phyloP scores from a whole-genome alignment of 768 basidiomycete genomes.

The Kwoniella pini region DNA sequence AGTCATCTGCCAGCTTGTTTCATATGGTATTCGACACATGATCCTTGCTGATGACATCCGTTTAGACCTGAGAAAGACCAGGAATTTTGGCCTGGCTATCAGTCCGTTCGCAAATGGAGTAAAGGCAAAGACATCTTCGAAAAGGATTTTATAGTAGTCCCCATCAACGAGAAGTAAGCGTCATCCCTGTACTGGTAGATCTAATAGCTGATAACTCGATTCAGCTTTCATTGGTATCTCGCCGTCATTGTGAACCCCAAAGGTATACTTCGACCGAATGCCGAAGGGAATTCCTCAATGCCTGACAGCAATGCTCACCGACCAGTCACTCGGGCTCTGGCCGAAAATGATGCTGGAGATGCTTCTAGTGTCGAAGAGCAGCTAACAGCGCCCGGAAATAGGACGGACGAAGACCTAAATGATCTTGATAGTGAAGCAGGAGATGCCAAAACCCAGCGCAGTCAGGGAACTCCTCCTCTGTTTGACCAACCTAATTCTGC shows the following conservation, averaged over 20 bases:
- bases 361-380: neutral
- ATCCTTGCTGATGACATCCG: neutral
- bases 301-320: neutral
- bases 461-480: neutral
- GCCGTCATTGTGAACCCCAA: slow-evolving; percentile 87
- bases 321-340: neutral
- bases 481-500: neutral
- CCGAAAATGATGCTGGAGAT: neutral
- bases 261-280: slow-evolving; percentile 55
- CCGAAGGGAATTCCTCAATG: neutral
- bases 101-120: slow-evolving; percentile 92
- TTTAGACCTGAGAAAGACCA: slow-evolving; percentile 3
- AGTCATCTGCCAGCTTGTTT: too few relatives aligned
- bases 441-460: neutral
- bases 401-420: neutral
- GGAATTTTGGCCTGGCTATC: slow-evolving; percentile 58
- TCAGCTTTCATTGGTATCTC: slow-evolving; percentile 93
- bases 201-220: neutral
- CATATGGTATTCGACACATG: too few relatives aligned
- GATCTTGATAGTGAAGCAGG: slow-evolving; percentile 5
- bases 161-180: slow-evolving; percentile 91
- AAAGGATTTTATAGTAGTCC: slow-evolving; percentile 90
- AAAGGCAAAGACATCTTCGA: slow-evolving; percentile 70
- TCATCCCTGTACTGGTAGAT: neutral
- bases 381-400: neutral